Conservation (phyloP, 108 stramenopile species). For the Nitzschia palea region DNA sequence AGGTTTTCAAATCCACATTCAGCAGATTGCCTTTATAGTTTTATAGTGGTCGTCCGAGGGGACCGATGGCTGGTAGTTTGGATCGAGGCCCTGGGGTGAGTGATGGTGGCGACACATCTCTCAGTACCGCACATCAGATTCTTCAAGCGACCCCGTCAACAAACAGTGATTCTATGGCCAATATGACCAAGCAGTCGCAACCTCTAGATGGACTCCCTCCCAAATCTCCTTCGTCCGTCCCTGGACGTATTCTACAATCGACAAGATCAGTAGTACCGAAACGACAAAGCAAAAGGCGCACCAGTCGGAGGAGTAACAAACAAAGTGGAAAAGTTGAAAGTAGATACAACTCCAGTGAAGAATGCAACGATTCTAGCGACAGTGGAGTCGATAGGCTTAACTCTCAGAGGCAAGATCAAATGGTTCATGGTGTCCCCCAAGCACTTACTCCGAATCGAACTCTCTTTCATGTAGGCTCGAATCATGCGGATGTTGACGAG, state of each 20-base stretch:
- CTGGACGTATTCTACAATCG: not conserved
- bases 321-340: not conserved
- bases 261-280: constrained; percentile 1
- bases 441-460: not conserved
- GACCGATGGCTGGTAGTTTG: too few species aligned
- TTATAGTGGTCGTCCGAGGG: too few species aligned
- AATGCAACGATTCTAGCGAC: not conserved
- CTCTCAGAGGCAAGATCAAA: not conserved
- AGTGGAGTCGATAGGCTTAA: too few species aligned
- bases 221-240: constrained; percentile 4
- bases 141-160: too few species aligned
- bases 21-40: too few species aligned
- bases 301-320: not conserved
- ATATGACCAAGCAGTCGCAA: not conserved
- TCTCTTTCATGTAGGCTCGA: not conserved
- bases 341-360: not conserved
- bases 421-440: not conserved
- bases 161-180: not conserved
- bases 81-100: too few species aligned
- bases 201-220: constrained; percentile 4
- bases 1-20: too few species aligned
- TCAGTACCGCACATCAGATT: too few species aligned
- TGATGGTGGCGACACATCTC: too few species aligned
- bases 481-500: constrained; percentile 17
- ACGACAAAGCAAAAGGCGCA: not conserved